Conservation (phyloP, 805 yeast genomes). For the Yamadazyma kitorensis region DNA sequence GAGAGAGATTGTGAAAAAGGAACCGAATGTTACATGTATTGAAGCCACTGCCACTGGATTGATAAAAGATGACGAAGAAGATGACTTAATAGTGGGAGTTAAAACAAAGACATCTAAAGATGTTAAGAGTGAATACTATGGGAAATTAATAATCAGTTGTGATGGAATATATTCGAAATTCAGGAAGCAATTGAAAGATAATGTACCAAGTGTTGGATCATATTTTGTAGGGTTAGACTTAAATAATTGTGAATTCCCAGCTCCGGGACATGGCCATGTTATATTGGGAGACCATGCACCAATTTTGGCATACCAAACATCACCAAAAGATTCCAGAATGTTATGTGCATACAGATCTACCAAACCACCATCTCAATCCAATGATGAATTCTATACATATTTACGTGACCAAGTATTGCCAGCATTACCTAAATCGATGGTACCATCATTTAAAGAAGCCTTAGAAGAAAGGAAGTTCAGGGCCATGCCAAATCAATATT, state of each 20-base stretch:
- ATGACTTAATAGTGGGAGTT: conserved; percentile 69
- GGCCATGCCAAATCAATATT: conserved; percentile 91
- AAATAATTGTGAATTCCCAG: conserved; percentile 71
- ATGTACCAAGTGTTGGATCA: conserved; percentile 67
- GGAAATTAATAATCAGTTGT: conserved; percentile 70
- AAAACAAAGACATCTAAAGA: conserved; percentile 48
- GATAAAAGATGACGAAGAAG: conserved; percentile 49
- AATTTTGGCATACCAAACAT: conserved; percentile 81
- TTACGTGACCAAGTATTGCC: conserved; percentile 61
- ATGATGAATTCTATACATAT: conserved; percentile 59
- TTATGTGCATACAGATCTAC: conserved; percentile 80
- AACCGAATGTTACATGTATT: conserved; percentile 70
- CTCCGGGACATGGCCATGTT: conserved; percentile 82
- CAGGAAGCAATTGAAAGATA: conserved; percentile 66
- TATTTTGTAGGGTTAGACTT: conserved; percentile 85
- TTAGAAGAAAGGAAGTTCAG: conserved; percentile 54
- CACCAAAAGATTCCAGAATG: conserved; percentile 79
- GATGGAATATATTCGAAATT: conserved; percentile 96
- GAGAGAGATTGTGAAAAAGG: conserved; percentile 63
- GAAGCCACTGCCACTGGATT: conserved; percentile 82
- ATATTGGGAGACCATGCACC: conserved; percentile 86
- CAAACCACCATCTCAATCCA: conserved; percentile 64
- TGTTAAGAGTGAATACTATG: conserved; percentile 44
- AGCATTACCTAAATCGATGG: conserved; percentile 58
- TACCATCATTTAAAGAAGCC: conserved; percentile 70